These are phyloP conservation scores for Carex kokanica DNA, from an alignment of 176 grass and related monocot species.

Conservation along the genomic window DNA sequence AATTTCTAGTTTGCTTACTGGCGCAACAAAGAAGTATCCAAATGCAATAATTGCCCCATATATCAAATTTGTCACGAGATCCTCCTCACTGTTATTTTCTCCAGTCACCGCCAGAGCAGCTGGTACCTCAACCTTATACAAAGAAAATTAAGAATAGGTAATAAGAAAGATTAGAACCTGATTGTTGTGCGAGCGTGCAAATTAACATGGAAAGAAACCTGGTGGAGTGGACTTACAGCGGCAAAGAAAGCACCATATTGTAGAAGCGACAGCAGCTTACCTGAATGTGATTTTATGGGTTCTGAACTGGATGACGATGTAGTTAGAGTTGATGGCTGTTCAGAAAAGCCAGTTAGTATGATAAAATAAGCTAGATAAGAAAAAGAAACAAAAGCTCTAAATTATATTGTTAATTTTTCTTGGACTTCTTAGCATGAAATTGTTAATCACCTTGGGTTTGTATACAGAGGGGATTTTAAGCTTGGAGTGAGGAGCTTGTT, in stretches of 20 bases:
- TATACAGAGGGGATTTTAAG: slow-evolving; percentile 35
- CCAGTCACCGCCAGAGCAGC: slow-evolving; percentile 73
- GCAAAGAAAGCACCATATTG: slow-evolving; percentile 60
- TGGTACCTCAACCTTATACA: slow-evolving; percentile 49
- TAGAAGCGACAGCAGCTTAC: slow-evolving; percentile 42
- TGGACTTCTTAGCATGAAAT: neutral
- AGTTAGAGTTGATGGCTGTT: slow-evolving; percentile 8
- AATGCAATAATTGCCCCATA: slow-evolving; percentile 45
- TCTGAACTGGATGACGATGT: neutral
- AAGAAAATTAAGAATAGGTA: neutral
- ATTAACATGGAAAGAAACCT: neutral
- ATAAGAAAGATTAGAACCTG: neutral
- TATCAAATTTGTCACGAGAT: slow-evolving; percentile 57
- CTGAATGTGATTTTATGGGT: slow-evolving; percentile 35
- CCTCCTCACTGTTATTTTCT: slow-evolving; percentile 57
- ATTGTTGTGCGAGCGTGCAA: neutral
- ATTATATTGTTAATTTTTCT: neutral
- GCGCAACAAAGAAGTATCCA: slow-evolving; percentile 59
- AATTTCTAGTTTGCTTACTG: slow-evolving; percentile 43
- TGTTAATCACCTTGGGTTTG: slow-evolving; percentile 38
- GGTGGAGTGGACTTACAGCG: slow-evolving; percentile 31
- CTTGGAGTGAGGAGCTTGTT: slow-evolving; percentile 23
- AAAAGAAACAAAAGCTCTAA: neutral
- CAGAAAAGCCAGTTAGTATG: neutral
- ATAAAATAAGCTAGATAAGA: neutral